Conservation (phyloP, 495 filamentous ascomycete genomes). For the Penicilliopsis zonata region DNA sequence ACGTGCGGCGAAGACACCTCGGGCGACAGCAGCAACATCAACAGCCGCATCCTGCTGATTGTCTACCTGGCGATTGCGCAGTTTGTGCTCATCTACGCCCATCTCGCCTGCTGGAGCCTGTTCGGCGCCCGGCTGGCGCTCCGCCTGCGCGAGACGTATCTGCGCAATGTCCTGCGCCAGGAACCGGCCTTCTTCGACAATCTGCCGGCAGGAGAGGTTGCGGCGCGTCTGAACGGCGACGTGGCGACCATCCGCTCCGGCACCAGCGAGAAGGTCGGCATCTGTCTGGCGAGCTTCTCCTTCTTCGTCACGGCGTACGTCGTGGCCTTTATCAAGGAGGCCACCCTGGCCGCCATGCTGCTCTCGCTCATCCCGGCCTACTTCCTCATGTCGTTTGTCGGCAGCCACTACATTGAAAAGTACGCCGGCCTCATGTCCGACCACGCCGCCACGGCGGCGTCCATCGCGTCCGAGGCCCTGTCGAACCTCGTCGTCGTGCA, state of each 20-base stretch:
- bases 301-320: conserved; percentile 55
- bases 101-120: conserved; percentile 45
- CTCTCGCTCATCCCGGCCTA: conserved; percentile 53
- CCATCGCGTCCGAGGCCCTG: conserved; percentile 36
- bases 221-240: conserved; percentile 46
- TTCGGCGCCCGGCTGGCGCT: conserved; percentile 49
- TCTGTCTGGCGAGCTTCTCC: conserved; percentile 42
- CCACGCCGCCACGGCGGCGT: conserved; percentile 33
- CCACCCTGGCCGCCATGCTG: conserved; percentile 23
- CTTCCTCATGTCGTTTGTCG: conserved; percentile 50
- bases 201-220: conserved; percentile 45
- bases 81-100: conserved; percentile 45
- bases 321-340: conserved; percentile 50
- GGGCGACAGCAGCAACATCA: conserved; percentile 3
- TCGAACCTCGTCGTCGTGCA: conserved; percentile 37
- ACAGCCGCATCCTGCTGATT: conserved; percentile 43
- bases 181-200: conserved; percentile 51
- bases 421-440: conserved; percentile 42
- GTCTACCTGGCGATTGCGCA: conserved; percentile 52
- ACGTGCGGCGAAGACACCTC: conserved; percentile 12
- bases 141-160: conserved; percentile 46
- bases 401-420: conserved; percentile 47
- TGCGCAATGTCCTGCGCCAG: conserved; percentile 44
- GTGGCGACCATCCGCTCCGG: conserved; percentile 49
- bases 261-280: conserved; percentile 56